Conservation (phyloP, 164 flowering plant genomes). For the Piper longum region DNA sequence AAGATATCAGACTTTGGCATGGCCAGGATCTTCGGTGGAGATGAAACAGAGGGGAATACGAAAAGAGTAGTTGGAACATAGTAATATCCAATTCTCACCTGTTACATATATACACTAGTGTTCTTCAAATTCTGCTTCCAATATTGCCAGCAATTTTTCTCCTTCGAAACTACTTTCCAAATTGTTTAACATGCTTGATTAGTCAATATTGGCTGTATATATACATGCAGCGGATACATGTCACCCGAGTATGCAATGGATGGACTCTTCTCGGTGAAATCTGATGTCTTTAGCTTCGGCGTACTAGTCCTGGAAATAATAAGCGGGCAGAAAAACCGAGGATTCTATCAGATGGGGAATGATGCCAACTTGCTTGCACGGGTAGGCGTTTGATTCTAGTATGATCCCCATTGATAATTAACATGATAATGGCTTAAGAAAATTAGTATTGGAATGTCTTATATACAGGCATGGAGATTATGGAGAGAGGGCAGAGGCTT, state of each 20-base stretch:
- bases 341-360: slow-evolving; percentile 15
- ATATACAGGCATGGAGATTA: slow-evolving; percentile 7
- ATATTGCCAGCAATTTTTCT: too few species aligned
- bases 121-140: slow-evolving; percentile 2
- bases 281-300: slow-evolving; percentile 47
- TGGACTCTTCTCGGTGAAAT: slow-evolving; percentile 33
- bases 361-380: slow-evolving; percentile 20
- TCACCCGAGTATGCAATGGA: slow-evolving; percentile 32
- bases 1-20: slow-evolving; percentile 40
- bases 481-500: slow-evolving; percentile 7
- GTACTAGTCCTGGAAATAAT: slow-evolving; percentile 27
- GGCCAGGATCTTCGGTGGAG: slow-evolving; percentile 27
- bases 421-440: background rate
- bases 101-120: slow-evolving; percentile 7
- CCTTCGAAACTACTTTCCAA: background rate
- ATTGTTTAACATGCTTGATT: background rate
- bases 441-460: background rate
- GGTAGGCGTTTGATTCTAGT: slow-evolving; percentile 8
- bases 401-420: background rate
- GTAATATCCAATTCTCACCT: slow-evolving; percentile 9
- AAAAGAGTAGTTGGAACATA: slow-evolving; percentile 24
- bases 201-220: background rate
- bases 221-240: slow-evolving; percentile 30
- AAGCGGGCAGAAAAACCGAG: slow-evolving; percentile 19
- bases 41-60: slow-evolving; percentile 15